These are phyloP conservation scores for Aureobasidium uvarum DNA, from an alignment of 2,329 filamentous ascomycete species.

Conservation along the genomic window DNA sequence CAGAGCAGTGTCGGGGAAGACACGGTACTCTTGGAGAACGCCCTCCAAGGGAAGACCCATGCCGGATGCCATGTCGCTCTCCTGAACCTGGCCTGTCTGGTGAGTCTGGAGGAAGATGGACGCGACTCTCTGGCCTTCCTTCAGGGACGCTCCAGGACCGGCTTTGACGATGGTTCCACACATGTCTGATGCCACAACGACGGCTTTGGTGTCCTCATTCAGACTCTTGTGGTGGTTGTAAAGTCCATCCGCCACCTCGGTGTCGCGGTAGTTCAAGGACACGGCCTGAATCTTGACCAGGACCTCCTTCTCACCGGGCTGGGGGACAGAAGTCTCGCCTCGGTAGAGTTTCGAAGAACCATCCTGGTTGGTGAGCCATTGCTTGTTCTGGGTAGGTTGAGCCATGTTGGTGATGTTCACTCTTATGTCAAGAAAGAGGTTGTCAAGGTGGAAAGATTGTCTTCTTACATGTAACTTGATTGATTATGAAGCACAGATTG, in stretches of 20 bases:
- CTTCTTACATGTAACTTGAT: neutral
- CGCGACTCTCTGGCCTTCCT: conserved; percentile 32
- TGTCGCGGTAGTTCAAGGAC: conserved; percentile 55
- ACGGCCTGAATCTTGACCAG: conserved; percentile 54
- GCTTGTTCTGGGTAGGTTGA: conserved; percentile 35
- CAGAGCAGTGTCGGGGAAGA: conserved; percentile 44
- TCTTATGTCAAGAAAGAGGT: neutral
- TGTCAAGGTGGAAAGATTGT: neutral
- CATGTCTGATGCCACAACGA: conserved; percentile 70
- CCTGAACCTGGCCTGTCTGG: conserved; percentile 41
- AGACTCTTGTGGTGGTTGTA: conserved; percentile 65
- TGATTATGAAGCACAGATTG: conserved; percentile 18
- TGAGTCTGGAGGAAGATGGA: conserved; percentile 59
- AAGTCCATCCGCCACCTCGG: conserved; percentile 61
- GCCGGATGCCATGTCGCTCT: conserved; percentile 52
- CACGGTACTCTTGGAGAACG: conserved; percentile 44
- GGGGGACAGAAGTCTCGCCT: conserved; percentile 27
- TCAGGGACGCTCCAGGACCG: conserved; percentile 31
- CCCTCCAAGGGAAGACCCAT: conserved; percentile 49
- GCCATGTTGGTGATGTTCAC: conserved; percentile 26
- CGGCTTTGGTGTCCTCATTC: conserved; percentile 38
- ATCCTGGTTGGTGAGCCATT: conserved; percentile 46
- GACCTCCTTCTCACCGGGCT: conserved; percentile 41
- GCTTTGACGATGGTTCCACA: conserved; percentile 59
- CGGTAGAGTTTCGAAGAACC: conserved; percentile 45